Evolutionary conservation across 805 yeast genomes (phyloP), one percentile per base, ranked within the genome.

Genomic region (Metschnikowia cerradonensis): DNA sequence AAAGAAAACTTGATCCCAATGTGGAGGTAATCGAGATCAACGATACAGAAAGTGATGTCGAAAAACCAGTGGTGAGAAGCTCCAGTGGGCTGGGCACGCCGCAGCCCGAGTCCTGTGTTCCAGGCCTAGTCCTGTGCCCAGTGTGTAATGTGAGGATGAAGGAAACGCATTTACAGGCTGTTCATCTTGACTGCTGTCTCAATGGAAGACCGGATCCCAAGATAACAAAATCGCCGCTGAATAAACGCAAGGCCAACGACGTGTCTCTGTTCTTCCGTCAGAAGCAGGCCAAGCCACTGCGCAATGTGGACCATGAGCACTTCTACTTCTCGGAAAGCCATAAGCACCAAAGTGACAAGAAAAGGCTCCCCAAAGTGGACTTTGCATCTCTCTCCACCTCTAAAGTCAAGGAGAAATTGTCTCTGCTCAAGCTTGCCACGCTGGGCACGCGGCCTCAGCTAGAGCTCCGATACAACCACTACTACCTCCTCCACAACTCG

Each of bases 401-500:
- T 2, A 82, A 83, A 58, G 68, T 90, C 11, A 83, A 83, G 56
- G 82, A 80, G 42, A 83, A 82, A 61, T 68, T 91, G 14, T 47
- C 72, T 1, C 73, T 77, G 6, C 63, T 80, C 20, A 80, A 80
- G 13, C 65, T 91, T 6, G 79, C 90, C 0, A 73, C 81, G 0
- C 65, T 63, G 8, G 98, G 97, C 0, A 67, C 84, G 1, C 73
- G 88, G 52, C 68, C 67, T 14, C 84, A 80, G 55, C 60, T 90
- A 58, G 91, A 88, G 53, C 67, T 78, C 17, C 68, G 98, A 38
- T 87, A 87, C 62, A 84, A 81, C 54, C 92, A 90, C 56, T 91
- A 83, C 70, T 81, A 86, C 50, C 80, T 83, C 32, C 62, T 90
- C 10, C 86, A 84, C 82, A 91, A 91, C 62, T 84, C 96, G 11